These are phyloP conservation scores for Lodderomyces jiufengensis DNA, from an alignment of 1,139 yeast genomes.

Conservation along the genomic window DNA sequence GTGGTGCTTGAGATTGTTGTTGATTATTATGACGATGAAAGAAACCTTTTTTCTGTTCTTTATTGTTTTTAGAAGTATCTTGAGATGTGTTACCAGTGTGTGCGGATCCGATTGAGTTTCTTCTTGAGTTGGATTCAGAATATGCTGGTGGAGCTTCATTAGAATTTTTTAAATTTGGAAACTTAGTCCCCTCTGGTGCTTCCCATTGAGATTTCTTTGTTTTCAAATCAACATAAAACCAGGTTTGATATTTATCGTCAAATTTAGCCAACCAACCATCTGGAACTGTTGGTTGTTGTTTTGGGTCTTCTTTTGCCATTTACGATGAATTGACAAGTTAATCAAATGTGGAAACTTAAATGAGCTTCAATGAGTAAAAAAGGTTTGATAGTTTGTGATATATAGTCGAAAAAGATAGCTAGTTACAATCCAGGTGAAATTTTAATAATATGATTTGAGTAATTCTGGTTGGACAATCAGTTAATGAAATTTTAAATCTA, in stretches of 20 bases:
- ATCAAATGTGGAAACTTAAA: no score
- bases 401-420: no score
- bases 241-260: constrained; percentile 75
- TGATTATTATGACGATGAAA: constrained; percentile 5
- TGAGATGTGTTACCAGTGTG: no score
- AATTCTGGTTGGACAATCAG: no score
- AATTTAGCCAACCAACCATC: constrained; percentile 85
- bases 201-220: constrained; percentile 92
- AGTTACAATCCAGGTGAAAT: no score
- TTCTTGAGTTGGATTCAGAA: constrained; percentile 15
- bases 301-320: constrained; percentile 22
- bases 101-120: constrained; percentile 9
- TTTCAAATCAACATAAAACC: constrained; percentile 69
- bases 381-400: no score
- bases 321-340: no score
- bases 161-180: constrained; percentile 22
- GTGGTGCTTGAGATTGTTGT: constrained; percentile 15
- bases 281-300: constrained; percentile 54
- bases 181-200: constrained; percentile 60
- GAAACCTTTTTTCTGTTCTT: constrained; percentile 1
- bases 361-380: no score
- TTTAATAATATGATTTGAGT: no score
- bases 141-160: constrained; percentile 35
- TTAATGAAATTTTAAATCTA: no score
- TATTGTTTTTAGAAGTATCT: constrained; percentile 6